These are phyloP conservation scores for Tetrahymena malaccensis DNA, from an alignment of 73 alveolate species.

Conservation along the genomic window DNA sequence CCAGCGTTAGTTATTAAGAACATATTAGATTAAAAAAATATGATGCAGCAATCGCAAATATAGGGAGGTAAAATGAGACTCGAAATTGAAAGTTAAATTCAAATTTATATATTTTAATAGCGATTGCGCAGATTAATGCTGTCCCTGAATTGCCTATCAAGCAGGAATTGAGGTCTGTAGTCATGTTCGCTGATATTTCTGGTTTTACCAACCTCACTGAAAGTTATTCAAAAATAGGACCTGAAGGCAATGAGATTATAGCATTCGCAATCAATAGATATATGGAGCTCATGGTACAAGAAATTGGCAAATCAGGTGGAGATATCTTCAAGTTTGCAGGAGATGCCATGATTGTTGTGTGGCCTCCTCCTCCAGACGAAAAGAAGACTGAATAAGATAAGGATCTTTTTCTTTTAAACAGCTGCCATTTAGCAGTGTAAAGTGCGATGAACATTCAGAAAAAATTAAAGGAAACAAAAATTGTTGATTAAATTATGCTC, in stretches of 20 bases:
- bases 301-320: conserved; percentile 84
- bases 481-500: conserved; percentile 63
- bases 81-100: neutral
- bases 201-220: conserved; percentile 35
- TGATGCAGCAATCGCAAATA: neutral
- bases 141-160: neutral
- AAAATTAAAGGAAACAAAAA: conserved; percentile 68
- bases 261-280: conserved; percentile 81
- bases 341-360: conserved; percentile 88
- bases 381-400: conserved; percentile 19
- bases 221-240: conserved; percentile 57
- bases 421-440: conserved; percentile 66
- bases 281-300: conserved; percentile 79
- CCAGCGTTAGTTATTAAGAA: conserved; percentile 30
- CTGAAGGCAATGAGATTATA: conserved; percentile 82
- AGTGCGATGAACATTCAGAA: conserved; percentile 79
- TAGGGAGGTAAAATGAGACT: neutral
- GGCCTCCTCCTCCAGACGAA: conserved; percentile 65
- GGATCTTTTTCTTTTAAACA: conserved; percentile 5
- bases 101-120: neutral
- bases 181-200: conserved; percentile 44
- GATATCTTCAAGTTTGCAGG: conserved; percentile 92
- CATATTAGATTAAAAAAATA: neutral
- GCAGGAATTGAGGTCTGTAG: conserved; percentile 5
- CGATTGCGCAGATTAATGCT: neutral